phyloP scores from a whole-genome alignment of 1,139 yeast genomes.

The Debaryomyces psychrophilus region DNA sequence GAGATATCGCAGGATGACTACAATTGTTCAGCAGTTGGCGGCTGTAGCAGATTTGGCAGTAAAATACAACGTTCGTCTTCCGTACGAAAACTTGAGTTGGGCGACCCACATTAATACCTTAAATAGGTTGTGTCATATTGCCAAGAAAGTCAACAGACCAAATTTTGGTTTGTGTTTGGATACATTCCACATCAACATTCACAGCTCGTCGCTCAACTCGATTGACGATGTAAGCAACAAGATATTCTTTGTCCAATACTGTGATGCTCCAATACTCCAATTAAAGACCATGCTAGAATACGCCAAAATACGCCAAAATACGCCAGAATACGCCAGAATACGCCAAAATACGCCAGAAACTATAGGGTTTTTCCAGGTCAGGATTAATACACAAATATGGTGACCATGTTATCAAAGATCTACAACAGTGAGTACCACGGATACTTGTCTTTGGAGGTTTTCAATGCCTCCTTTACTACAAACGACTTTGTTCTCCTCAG shows the following conservation, averaged over 20 bases:
- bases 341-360: slow-evolving; percentile 14
- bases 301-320: too few relatives aligned
- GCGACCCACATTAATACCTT: slow-evolving; percentile 13
- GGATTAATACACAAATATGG: slow-evolving; percentile 14
- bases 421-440: slow-evolving; percentile 11
- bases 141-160: slow-evolving; percentile 13
- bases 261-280: slow-evolving; percentile 15
- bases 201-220: slow-evolving; percentile 7
- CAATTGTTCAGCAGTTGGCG: slow-evolving; percentile 13
- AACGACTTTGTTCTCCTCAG: slow-evolving; percentile 8
- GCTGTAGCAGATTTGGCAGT: slow-evolving; percentile 15
- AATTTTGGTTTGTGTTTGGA: slow-evolving; percentile 18
- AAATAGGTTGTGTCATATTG: slow-evolving; percentile 12
- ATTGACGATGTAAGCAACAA: slow-evolving; percentile 10
- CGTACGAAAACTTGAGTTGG: slow-evolving; percentile 17
- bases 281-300: slow-evolving; percentile 10
- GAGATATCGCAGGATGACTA: slow-evolving; percentile 8
- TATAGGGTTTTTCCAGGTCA: slow-evolving; percentile 16
- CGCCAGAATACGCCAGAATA: too few relatives aligned
- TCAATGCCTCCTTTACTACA: slow-evolving; percentile 13
- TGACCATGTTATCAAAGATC: slow-evolving; percentile 8
- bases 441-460: slow-evolving; percentile 15
- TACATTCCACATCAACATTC: slow-evolving; percentile 15
- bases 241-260: slow-evolving; percentile 16
- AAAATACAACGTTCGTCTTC: slow-evolving; percentile 11